phyloP scores from a whole-genome alignment of 345 rosid species.

The Populus ilicifolia region DNA sequence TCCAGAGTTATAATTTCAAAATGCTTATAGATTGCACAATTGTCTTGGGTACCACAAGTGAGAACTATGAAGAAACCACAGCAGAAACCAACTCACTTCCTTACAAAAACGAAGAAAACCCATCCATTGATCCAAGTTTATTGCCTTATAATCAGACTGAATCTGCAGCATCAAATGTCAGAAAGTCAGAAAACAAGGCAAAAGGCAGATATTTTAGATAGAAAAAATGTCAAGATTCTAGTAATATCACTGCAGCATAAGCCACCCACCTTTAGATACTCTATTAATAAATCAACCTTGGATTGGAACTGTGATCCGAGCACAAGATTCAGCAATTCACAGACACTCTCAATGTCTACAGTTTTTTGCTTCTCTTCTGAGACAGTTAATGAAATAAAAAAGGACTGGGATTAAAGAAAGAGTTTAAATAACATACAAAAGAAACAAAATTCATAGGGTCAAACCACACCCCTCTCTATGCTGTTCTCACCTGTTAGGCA shows the following conservation, averaged over 20 bases:
- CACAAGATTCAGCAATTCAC: constrained; percentile 75
- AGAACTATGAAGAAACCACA: background rate
- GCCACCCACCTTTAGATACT: constrained; percentile 61
- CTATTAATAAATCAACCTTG: constrained; percentile 69
- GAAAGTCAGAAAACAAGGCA: constrained; percentile 10
- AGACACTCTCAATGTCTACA: constrained; percentile 83
- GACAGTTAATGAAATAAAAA: constrained; percentile 13
- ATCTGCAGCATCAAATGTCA: constrained; percentile 36
- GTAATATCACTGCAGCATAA: background rate
- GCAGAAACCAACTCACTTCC: constrained; percentile 47
- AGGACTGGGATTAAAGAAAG: background rate
- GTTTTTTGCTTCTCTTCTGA: constrained; percentile 91
- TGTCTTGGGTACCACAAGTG: too few species aligned
- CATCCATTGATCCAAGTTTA: constrained; percentile 97
- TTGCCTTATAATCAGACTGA: constrained; percentile 88
- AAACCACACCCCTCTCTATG: background rate
- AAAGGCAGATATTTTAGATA: background rate
- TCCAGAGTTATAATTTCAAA: too few species aligned
- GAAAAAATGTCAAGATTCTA: background rate
- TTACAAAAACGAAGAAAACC: constrained; percentile 80
- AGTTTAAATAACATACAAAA: background rate
- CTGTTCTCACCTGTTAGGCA: constrained; percentile 71
- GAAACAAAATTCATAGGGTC: constrained; percentile 3
- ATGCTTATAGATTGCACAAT: too few species aligned
- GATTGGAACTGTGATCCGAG: constrained; percentile 68